A percentile compares a stretch with the other conserved stretches of the same genome.
Evolutionary conservation across 768 basidiomycete species (phyloP).

Genomic region (Phlegmacium glaucopus): DNA sequence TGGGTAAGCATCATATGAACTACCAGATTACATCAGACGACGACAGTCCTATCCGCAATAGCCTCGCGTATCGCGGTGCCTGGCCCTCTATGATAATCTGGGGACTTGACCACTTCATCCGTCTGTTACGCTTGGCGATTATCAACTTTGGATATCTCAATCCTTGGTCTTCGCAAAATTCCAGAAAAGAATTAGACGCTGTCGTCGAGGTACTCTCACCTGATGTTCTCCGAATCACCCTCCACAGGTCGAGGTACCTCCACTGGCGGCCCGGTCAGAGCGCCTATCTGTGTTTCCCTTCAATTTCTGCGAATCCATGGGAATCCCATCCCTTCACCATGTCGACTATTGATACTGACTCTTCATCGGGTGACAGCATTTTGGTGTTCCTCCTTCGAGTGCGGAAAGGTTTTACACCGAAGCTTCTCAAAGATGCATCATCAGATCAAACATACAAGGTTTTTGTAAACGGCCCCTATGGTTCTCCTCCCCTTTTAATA

Average conservation of each 20-base stretch:
- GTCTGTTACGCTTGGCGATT: slow-evolving; percentile 39
- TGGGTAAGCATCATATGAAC: slow-evolving; percentile 19
- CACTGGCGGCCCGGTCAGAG: slow-evolving; percentile 55
- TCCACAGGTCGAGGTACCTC: slow-evolving; percentile 34
- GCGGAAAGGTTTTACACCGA: slow-evolving; percentile 56
- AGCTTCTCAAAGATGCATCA: slow-evolving; percentile 32
- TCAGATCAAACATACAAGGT: slow-evolving; percentile 31
- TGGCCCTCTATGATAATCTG: too few species aligned
- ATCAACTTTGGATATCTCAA: slow-evolving; percentile 42
- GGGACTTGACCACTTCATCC: slow-evolving; percentile 52
- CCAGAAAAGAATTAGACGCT: too few species aligned
- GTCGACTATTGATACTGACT: too few species aligned
- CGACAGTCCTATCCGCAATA: too few species aligned
- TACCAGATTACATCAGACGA: too few species aligned
- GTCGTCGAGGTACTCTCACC: too few species aligned
- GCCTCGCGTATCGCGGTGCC: slow-evolving; percentile 30
- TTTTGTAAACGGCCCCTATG: slow-evolving; percentile 53
- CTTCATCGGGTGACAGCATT: too few species aligned
- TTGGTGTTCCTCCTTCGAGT: too few species aligned
- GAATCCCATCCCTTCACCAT: too few species aligned
- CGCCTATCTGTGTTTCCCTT: slow-evolving; percentile 48
- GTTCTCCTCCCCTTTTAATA: slow-evolving; percentile 30
- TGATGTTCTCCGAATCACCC: slow-evolving; percentile 43
- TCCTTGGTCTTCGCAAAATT: slow-evolving; percentile 13
- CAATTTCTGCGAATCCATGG: too few species aligned